Base-by-base conservation (phyloP, 345 rosid genomes). In the Toxicodendron radicans region DNA sequence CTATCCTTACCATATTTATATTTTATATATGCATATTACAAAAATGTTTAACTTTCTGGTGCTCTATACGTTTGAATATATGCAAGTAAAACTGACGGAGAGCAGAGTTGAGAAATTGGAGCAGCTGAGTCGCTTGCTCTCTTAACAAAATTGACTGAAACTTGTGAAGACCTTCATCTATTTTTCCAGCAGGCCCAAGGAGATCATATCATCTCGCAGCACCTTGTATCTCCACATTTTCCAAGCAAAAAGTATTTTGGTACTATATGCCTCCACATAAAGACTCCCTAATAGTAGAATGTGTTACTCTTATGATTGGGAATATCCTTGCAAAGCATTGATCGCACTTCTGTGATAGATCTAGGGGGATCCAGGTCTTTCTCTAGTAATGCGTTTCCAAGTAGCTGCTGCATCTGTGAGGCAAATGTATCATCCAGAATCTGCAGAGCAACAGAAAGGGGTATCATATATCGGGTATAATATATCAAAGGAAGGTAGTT, bases 351-450 rank as follows among this genome's bases (percentile, higher is more conserved):
- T 87, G 85, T 83, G 58, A 95, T 88, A 0, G 99, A 93, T 82
- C 96, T 88, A 0, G 99, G 98, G 20, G 96, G 89, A 84, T 95
- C 99, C 13, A 95, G 80, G 75, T 95, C 99, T 76, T 95, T 94
- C 67, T 86, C 97, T 70, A 84, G 89, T 41, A 95, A 79, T 0
- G 92, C 83, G 61, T 93, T 95, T 45, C 99, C 99, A 4, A 95
- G 90, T 51, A 95, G 87, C 81, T 90, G 91, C 83, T 95, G 98
- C 90, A 95, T 91, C 76, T 91, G 95, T 45, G 99, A 94, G 53
- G 88, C 98, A 84, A 93, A 95, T 30, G 96, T 84, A 80, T 93
- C 99, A 53, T 95, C 99, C 75, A 95, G 73, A 56, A 95, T 89
- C 99, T 95, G 92, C 86, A 65, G 21, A 57, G 30, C 45, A 58